Evolutionary conservation across 2,329 filamentous ascomycete genomes (phyloP), one percentile per base, ranked within the genome.

Genomic region (Cladosporium austrohemisphaericum): DNA sequence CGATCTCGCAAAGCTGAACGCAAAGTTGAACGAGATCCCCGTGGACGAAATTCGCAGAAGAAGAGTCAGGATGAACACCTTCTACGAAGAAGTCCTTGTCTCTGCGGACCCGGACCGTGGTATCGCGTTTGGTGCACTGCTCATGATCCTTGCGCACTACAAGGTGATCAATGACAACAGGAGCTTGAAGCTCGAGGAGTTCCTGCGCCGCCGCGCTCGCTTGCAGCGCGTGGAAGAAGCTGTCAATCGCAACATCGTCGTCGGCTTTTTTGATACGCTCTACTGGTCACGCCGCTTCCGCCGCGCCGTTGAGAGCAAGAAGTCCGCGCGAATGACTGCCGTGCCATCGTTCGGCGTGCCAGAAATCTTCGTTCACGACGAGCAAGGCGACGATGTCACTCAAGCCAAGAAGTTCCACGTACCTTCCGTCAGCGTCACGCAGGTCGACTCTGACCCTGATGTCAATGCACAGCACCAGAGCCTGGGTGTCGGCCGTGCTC

Each of bases 101-200:
- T 92, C 90, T 4, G 89, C 91, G 4, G 91, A 98, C 66, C 86
- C 85, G 1, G 88, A 94, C 61, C 80, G 81, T 54, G 93, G 93
- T 40, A 94, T 98, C 52, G 85, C 88, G 1, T 98, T 98, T 67
- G 93, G 89, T 3, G 85, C 86, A 5, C 85, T 96, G 18, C 76
- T 98, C 44, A 93, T 98, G 86, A 94, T 95, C 53, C 76, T 98
- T 50, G 92, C 94, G 26, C 93, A 98, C 69, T 95, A 98, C 76
- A 98, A 97, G 63, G 90, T 98, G 63, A 98, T 98, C 66, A 95
- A 85, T 58, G 93, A 98, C 69, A 96, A 86, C 73, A 96, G 96
- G 76, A 95, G 90, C 68, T 73, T 98, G 63, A 89, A 88, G 54
- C 79, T 98, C 2, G 93, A 98, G 62, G 93, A 98, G 65, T 98